Evolutionary conservation across 768 basidiomycete genomes (phyloP), one percentile per base, ranked within the genome.

Genomic region (Xanthoconium stramineum): DNA sequence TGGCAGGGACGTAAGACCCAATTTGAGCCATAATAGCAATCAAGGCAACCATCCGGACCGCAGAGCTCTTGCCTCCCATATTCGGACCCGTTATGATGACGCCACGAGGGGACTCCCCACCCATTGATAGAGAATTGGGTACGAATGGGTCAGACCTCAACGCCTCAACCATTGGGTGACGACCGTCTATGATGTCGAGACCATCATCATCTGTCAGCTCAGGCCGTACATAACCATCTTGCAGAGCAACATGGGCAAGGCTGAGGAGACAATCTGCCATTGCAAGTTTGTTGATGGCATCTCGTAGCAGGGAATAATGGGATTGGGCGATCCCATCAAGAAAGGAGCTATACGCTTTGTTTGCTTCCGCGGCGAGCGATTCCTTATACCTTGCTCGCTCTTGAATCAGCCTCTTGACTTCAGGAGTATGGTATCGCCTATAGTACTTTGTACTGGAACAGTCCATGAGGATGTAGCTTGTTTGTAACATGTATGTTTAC

Each of bases 101-200:
- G 66, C 75, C 83, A 42, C 80, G 72, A 4, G 83, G 70, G 19
- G 72, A 66, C 14, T 66, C 76, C 17, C 75, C 79, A 9, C 87
- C 87, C 67, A 97, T 83, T 1, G 71, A 64, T 17, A 96, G 70
- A 13, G 84, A 81, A 68, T 97, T 98, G 3, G 93, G 87, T 2
- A 98, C 86, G 71, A 92, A 96, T 3, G 94, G 91, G 58, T 90
- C 84, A 2, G 85, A 74, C 38, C 84, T 77, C 20, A 94, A 72
- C 10, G 80, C 80, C 69, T 97, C 95, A 15, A 95, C 83, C 83
- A 98, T 93, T 0, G 96, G 96, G 75, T 99, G 96, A 12, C 94
- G 80, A 0, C 92, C 95, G n/a, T 86, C 83, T 12, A 79, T 72
- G 32, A 98, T 89, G 57, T 91, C 85, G 13, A 98, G 75, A 28